These are phyloP conservation scores for Hypoxylon sp. DNA, from an alignment of 2,329 filamentous ascomycete genomes.

Conservation along the genomic window DNA sequence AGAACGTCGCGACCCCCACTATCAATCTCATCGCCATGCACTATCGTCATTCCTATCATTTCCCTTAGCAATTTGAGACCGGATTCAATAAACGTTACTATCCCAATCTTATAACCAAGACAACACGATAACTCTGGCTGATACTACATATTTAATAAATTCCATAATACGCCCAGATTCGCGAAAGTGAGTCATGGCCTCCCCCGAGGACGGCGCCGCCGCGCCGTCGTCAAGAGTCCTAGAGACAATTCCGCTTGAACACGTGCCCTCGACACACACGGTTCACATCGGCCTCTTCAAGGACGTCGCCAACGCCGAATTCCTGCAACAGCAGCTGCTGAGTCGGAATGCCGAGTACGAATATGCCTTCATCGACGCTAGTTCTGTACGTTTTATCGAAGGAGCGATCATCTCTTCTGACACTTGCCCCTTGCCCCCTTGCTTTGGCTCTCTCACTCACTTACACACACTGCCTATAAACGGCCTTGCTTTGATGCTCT, in stretches of 20 bases:
- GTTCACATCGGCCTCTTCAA: conserved; percentile 83
- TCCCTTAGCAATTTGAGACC: not conserved
- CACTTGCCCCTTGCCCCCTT: not conserved
- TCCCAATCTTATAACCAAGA: not conserved
- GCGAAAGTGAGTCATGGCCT: conserved; percentile 21
- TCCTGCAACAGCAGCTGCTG: conserved; percentile 87
- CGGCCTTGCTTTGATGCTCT: not conserved
- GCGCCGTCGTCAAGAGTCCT: conserved; percentile 54
- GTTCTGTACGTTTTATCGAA: conserved; percentile 74
- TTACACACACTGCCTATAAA: not conserved
- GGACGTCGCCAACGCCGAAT: conserved; percentile 81
- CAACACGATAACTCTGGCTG: not conserved
- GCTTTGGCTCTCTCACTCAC: not conserved
- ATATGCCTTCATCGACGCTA: conserved; percentile 93
- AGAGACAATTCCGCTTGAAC: conserved; percentile 80
- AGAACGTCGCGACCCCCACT: conserved; percentile 26
- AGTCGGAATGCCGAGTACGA: conserved; percentile 87
- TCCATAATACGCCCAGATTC: not conserved
- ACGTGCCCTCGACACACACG: conserved; percentile 76
- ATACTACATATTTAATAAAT: not conserved
- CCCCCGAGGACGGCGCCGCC: conserved; percentile 7
- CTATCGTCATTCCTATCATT: conserved; percentile 8
- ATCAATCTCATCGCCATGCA: conserved; percentile 13
- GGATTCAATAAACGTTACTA: not conserved
- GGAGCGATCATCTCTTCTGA: not conserved